Conservation (phyloP, 1,139 yeast species). For the Saccharomyces hybrid region DNA sequence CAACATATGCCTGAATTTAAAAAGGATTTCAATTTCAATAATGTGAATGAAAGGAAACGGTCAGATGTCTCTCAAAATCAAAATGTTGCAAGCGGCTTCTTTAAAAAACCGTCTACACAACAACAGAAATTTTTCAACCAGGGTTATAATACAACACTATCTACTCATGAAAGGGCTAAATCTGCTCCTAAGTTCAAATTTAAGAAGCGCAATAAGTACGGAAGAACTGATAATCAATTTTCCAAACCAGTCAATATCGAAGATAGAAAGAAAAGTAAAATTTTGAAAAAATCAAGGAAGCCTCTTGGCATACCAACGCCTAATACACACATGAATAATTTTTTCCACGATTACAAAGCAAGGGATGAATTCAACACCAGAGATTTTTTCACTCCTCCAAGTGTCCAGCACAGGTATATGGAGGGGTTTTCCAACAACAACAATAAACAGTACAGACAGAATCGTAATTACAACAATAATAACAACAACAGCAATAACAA, state of each 20-base stretch:
- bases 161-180: slow-evolving; percentile 17
- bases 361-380: slow-evolving; percentile 46
- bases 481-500: slow-evolving; percentile 13
- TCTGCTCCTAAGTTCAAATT: slow-evolving; percentile 26
- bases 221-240: slow-evolving; percentile 4
- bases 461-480: not conserved
- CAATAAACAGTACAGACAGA: slow-evolving; percentile 25
- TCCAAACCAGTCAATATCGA: slow-evolving; percentile 21
- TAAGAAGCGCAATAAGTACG: slow-evolving; percentile 19
- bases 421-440: slow-evolving; percentile 51
- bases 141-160: not conserved
- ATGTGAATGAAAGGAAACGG: slow-evolving; percentile 1
- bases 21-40: slow-evolving; percentile 4
- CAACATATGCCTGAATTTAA: slow-evolving; percentile 11
- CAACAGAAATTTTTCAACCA: not conserved
- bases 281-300: slow-evolving; percentile 46
- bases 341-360: slow-evolving; percentile 32
- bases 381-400: slow-evolving; percentile 71
- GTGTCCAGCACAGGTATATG: slow-evolving; percentile 64
- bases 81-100: not conserved
- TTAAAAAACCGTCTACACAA: not conserved
- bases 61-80: not conserved
- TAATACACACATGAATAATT: slow-evolving; percentile 35
- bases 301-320: slow-evolving; percentile 59
- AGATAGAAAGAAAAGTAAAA: slow-evolving; percentile 32